phyloP scores from a whole-genome alignment of 108 stramenopile species.

The Nannochloropsis gaditana region DNA sequence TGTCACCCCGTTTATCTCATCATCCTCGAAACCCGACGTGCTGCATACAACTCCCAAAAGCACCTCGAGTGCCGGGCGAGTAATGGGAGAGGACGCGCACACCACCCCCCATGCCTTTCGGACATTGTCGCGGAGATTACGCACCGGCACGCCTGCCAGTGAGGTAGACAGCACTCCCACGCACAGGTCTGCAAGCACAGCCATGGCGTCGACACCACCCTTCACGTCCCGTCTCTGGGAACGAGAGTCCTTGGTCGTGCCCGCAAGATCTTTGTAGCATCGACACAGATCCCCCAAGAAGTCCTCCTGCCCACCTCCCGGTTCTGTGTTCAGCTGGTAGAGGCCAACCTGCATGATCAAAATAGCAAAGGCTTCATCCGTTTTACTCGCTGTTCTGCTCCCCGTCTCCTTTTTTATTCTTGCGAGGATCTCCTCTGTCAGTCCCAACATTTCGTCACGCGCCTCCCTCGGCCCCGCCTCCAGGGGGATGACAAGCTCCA shows the following conservation, averaged over 20 bases:
- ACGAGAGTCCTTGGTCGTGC: background rate
- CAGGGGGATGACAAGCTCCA: background rate
- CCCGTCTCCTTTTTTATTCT: background rate
- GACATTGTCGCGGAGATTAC: background rate
- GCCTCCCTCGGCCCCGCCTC: background rate
- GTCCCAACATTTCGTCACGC: background rate
- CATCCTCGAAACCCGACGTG: background rate
- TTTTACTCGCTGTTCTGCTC: background rate
- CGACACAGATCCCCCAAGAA: constrained; percentile 2
- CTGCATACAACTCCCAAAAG: background rate
- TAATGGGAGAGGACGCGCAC: constrained; percentile 8
- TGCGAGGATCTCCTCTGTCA: background rate
- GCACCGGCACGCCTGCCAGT: background rate
- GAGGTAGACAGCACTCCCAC: background rate
- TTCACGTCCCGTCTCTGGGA: background rate
- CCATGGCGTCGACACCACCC: background rate
- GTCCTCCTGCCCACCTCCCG: background rate
- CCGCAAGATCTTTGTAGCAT: background rate
- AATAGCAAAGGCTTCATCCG: background rate
- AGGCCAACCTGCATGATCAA: constrained; percentile 9
- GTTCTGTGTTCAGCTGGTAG: background rate
- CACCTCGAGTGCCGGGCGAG: background rate
- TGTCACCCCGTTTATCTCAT: background rate
- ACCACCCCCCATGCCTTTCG: constrained; percentile 7
- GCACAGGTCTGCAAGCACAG: background rate